Base-by-base conservation (phyloP, 2,329 filamentous ascomycete species). In the Curvularia sp. region DNA sequence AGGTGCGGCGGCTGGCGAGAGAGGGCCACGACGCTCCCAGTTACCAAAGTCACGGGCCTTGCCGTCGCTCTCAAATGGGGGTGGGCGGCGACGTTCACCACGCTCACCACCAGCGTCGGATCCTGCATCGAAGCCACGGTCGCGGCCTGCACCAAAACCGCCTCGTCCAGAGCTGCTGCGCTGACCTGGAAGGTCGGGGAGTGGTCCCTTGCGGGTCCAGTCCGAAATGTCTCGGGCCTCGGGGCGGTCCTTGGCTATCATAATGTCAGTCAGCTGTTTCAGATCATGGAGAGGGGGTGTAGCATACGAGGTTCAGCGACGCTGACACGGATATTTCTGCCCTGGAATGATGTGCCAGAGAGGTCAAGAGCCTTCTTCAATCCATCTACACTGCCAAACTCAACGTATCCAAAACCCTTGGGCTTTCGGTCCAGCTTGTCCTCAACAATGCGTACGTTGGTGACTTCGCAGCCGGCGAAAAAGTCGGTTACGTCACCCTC, bases 321-420 rank as follows among this genome's bases (percentile, higher is more conserved):
- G 82, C 93, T 97, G 76, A 98, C 89, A 77, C 92, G 89, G 77
- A 99, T 93, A 74, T 89, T 90, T 68, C 95, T 89, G 69, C 93
- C 93, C 77, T 96, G 90, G 78, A 98, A 93, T 58, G 87, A 88
- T 60, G 87, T 84, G 70, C 92, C 91, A 72, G 93, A 93, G 63
- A 95, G 85, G 58, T 88, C 87, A 64, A 99, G 85, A 55, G 95
- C 95, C 80, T 93, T 90, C 83, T 96, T 96, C 73, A 99, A 83
- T 59, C 94, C 94, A 49, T 98, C 94, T 43, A 95, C 81, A 50
- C 87, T 89, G 66, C 84, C 87, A 73, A 99, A 99, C 79, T 99
- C 95, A 66, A 96, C 94, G 77, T 99, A 99, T 61, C 94, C 95
- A 73, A 99, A 99, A 48, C 95, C 95, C 83, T 99, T 99, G 66